Evolutionary conservation across 2,329 filamentous ascomycete genomes (phyloP), one percentile per base, ranked within the genome.

Genomic region (Fusarium sp.): DNA sequence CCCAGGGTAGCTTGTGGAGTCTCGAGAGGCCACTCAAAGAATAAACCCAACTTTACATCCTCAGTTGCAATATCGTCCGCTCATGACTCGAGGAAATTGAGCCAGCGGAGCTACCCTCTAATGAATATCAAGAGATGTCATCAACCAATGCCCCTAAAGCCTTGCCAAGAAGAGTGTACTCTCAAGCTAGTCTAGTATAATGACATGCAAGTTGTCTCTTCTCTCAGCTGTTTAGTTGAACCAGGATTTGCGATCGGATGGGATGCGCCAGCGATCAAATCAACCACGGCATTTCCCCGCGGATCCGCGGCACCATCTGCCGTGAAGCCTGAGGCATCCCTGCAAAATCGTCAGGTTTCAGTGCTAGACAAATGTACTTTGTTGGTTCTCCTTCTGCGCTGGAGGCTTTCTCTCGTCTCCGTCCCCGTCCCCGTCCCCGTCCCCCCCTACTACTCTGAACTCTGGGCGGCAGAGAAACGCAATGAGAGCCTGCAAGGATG

Each of bases 241-340:
- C 58, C 43, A 56, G 72, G 48, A 64, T 74, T 30, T 41, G 30
- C 37, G 34, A 74, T 69, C 71, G 50, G 39, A 74, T 35, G 72
- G 73, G 66, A 35, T 60, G 66, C 25, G 25, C 48, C 48, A 67
- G 76, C 74, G 23, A 48, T 30, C 27, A 52, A 54, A 54, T 54
- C 48, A 73, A 73, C 67, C 59, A 78, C 71, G 72, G 73, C 67
- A 71, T 73, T 54, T 66, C 71, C 68, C 71, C 64, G 70, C 74
- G 61, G 66, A 39, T 27, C 56, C 56, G 35, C 56, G 35, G 56
- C 23, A 57, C 63, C 65, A 76, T 76, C 72, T 77, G 74, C 76
- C 68, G 68, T 30, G 64, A 68, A 73, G 70, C 76, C 76, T 78
- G 67, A 78, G 74, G 76, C 76, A 78, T 66, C 73, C 64, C 57